A percentile compares a stretch with the other conserved stretches of the same genome.
Evolutionary conservation across 139 green algal species (phyloP).

Genomic region (Closterium sp.): DNA sequence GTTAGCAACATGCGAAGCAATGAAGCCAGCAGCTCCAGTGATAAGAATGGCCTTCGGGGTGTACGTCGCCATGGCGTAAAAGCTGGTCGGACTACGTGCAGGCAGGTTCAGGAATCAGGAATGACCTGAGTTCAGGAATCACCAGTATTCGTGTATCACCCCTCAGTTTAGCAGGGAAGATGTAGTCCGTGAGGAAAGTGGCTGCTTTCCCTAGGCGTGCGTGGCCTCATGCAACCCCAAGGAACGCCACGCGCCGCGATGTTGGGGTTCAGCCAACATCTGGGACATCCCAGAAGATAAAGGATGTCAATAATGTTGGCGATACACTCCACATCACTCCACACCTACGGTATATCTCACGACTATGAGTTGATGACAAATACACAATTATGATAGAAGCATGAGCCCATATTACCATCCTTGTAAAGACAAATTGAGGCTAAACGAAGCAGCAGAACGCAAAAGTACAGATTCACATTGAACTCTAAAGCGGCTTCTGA

Average conservation of each 20-base stretch:
- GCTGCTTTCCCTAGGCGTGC: neutral
- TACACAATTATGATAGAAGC: too few relatives aligned
- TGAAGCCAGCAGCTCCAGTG: conserved; percentile 49
- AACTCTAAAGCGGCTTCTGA: too few relatives aligned
- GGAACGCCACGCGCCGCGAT: neutral
- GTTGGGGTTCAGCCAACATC: neutral
- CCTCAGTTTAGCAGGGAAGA: neutral
- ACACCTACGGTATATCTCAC: too few relatives aligned
- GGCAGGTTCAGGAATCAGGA: neutral
- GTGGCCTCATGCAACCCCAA: neutral
- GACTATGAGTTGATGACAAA: too few relatives aligned
- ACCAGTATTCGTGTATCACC: too few relatives aligned
- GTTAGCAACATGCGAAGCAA: conserved; percentile 51
- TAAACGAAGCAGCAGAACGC: too few relatives aligned
- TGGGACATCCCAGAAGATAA: neutral
- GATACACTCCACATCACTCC: neutral
- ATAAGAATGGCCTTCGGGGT: conserved; percentile 44
- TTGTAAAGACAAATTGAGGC: too few relatives aligned
- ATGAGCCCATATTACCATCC: too few relatives aligned
- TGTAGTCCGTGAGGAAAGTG: neutral
- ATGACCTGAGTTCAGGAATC: neutral
- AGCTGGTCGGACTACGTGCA: neutral
- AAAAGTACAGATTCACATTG: too few relatives aligned
- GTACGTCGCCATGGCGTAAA: conserved; percentile 3
- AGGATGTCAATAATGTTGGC: neutral